Base-by-base conservation (phyloP, 2,329 filamentous ascomycete species). In the Calcarisporium arbuscula region DNA sequence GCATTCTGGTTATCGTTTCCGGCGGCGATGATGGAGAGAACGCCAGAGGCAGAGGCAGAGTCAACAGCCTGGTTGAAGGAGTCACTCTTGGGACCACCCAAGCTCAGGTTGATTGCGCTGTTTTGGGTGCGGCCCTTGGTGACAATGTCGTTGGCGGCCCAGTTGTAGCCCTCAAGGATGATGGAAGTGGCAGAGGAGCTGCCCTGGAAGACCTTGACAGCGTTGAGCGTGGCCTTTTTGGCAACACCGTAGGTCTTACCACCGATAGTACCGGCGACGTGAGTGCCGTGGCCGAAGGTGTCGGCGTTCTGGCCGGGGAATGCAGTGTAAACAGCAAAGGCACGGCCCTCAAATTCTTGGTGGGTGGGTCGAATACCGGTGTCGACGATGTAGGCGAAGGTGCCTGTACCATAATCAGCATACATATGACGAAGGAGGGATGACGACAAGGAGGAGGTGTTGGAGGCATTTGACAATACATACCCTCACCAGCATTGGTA, bases 371-470 rank as follows among this genome's bases (percentile, higher is more conserved):
- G 59, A 44, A 82, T 72, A 45, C 78, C 78, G 5, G 75, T 80
- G 54, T 82, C 78, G 30, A 82, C 67, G 16, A 82, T 56, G 52
- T 74, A 82, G 29, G 67, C 70, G 20, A 71, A 79, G 45, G 72
- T 72, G 23, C 65, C 67, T n/a, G n/a, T n/a, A n/a, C n/a, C n/a
- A n/a, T n/a, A n/a, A n/a, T 29, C 34, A 30, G 9, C 50, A 49
- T 6, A 28, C n/a, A 28, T 15, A 28, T 4, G 4, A 28, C n/a
- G n/a, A n/a, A n/a, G n/a, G n/a, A n/a, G n/a, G n/a, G n/a, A n/a
- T n/a, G n/a, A n/a, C n/a, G n/a, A n/a, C n/a, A n/a, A n/a, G n/a
- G n/a, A n/a, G n/a, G n/a, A n/a, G n/a, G n/a, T n/a, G n/a, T n/a
- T n/a, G n/a, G n/a, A n/a, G n/a, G n/a, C n/a, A 19, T 18, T 8